These are phyloP conservation scores for Marsdenia floribunda DNA, from an alignment of 257 asterid genomes.

Conservation along the genomic window DNA sequence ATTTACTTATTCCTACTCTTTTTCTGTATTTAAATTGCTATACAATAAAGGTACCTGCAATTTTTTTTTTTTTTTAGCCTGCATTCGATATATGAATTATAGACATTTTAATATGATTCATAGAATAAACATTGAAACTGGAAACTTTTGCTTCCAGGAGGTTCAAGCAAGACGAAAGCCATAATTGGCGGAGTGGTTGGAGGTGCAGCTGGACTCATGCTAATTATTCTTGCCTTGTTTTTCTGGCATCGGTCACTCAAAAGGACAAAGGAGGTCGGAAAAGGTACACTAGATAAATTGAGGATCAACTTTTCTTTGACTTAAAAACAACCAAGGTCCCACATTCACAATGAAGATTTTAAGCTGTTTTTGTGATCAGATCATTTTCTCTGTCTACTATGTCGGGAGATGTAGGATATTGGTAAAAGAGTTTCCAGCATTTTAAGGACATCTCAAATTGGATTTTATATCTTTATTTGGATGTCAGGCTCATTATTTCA, in stretches of 20 bases:
- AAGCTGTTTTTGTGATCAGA: neutral
- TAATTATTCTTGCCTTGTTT: slow-evolving; percentile 38
- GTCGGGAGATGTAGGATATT: neutral
- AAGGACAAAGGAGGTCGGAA: slow-evolving; percentile 33
- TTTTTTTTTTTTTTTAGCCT: neutral
- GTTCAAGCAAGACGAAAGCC: slow-evolving; percentile 51
- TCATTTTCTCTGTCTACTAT: neutral
- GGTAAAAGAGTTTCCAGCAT: neutral
- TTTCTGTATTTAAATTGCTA: neutral
- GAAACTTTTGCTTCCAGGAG: slow-evolving; percentile 33
- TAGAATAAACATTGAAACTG: neutral
- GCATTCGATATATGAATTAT: neutral
- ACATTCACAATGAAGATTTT: too few relatives aligned
- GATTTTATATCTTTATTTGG: neutral
- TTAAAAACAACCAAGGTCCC: neutral
- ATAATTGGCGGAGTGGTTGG: slow-evolving; percentile 74
- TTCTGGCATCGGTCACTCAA: slow-evolving; percentile 45
- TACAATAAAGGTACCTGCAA: neutral
- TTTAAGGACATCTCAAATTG: neutral
- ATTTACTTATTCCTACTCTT: neutral
- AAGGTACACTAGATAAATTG: slow-evolving; percentile 31
- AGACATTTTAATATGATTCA: neutral
- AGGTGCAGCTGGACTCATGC: slow-evolving; percentile 51
- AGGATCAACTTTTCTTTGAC: neutral
- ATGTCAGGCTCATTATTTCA: neutral